These are phyloP conservation scores for Suillus fuscotomentosus DNA, from an alignment of 768 basidiomycete genomes.

Conservation along the genomic window DNA sequence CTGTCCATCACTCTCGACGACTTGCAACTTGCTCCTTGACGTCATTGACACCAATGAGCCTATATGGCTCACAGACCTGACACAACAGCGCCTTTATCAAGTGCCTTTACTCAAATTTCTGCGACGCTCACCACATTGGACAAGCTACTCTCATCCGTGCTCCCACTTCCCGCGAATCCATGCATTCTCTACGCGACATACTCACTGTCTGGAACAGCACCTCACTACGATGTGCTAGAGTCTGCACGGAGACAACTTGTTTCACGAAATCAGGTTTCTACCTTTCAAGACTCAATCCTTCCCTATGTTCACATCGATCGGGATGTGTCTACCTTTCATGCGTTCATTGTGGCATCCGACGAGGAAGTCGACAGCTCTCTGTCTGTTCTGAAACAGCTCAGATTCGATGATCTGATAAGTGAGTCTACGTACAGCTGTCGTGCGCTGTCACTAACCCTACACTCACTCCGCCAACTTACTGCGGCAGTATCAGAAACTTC, in stretches of 20 bases:
- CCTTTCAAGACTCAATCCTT: conserved; percentile 50
- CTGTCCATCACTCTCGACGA: conserved; percentile 1
- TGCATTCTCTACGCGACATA: conserved; percentile 48
- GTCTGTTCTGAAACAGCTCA: conserved; percentile 34
- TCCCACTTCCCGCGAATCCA: conserved; percentile 43
- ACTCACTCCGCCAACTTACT: background rate
- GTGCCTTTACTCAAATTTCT: conserved; percentile 20
- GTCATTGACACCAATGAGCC: conserved; percentile 1
- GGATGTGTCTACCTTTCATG: conserved; percentile 48
- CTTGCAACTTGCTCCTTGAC: background rate
- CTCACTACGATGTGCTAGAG: conserved; percentile 48
- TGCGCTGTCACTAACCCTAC: conserved; percentile 10
- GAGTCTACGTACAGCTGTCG: conserved; percentile 24
- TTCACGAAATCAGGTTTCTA: conserved; percentile 32
- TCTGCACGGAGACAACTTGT: conserved; percentile 51
- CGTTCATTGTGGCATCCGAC: conserved; percentile 50
- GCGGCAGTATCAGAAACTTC: conserved; percentile 40
- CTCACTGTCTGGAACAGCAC: conserved; percentile 26
- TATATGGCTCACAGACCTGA: conserved; percentile 29
- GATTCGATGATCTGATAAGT: conserved; percentile 54
- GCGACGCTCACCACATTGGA: conserved; percentile 36
- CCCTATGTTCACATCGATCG: conserved; percentile 48
- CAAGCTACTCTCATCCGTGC: conserved; percentile 44
- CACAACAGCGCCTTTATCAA: conserved; percentile 17
- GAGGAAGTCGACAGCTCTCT: conserved; percentile 31